Evolutionary conservation across 495 filamentous ascomycete species (phyloP).

Genomic region (Apiosordaria backusii): DNA sequence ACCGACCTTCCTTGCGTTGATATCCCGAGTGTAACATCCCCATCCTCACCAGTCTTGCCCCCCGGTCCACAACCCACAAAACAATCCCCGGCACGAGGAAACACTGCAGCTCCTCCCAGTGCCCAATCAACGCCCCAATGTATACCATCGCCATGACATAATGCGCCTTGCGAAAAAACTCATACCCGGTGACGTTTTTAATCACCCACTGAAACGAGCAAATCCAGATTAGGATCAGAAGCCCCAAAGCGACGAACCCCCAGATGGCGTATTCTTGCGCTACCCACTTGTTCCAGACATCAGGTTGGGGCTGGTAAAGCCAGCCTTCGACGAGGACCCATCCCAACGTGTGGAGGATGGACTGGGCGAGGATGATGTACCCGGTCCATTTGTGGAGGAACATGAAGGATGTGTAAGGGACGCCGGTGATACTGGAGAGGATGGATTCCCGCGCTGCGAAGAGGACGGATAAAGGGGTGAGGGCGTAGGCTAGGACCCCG

Average conservation of each 20-base stretch:
- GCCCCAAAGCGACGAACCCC: slow-evolving; percentile 60
- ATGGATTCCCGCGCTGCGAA: slow-evolving; percentile 58
- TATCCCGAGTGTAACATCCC: slow-evolving; percentile 53
- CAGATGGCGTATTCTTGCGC: slow-evolving; percentile 58
- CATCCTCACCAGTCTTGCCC: slow-evolving; percentile 46
- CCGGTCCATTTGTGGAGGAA: slow-evolving; percentile 67
- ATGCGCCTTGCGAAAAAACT: slow-evolving; percentile 62
- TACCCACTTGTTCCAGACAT: slow-evolving; percentile 48
- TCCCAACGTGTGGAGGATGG: slow-evolving; percentile 59
- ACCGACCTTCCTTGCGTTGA: slow-evolving; percentile 27
- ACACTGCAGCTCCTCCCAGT: slow-evolving; percentile 59
- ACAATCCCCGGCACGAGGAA: slow-evolving; percentile 60
- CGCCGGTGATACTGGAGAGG: slow-evolving; percentile 57
- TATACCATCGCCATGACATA: slow-evolving; percentile 63
- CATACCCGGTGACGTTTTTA: slow-evolving; percentile 57
- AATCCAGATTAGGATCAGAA: slow-evolving; percentile 54
- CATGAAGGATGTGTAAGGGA: slow-evolving; percentile 66
- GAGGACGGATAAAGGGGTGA: slow-evolving; percentile 60
- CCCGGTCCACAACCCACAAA: slow-evolving; percentile 55
- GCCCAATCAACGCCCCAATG: slow-evolving; percentile 64
- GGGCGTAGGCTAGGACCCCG: slow-evolving; percentile 62
- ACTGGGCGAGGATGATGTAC: slow-evolving; percentile 59
- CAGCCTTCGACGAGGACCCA: slow-evolving; percentile 60
- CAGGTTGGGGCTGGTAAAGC: slow-evolving; percentile 64
- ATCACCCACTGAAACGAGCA: slow-evolving; percentile 54